A percentile compares a stretch with the other conserved stretches of the same genome.
Evolutionary conservation across 257 asterid species (phyloP).

Genomic region (Linderniella brevidens): DNA sequence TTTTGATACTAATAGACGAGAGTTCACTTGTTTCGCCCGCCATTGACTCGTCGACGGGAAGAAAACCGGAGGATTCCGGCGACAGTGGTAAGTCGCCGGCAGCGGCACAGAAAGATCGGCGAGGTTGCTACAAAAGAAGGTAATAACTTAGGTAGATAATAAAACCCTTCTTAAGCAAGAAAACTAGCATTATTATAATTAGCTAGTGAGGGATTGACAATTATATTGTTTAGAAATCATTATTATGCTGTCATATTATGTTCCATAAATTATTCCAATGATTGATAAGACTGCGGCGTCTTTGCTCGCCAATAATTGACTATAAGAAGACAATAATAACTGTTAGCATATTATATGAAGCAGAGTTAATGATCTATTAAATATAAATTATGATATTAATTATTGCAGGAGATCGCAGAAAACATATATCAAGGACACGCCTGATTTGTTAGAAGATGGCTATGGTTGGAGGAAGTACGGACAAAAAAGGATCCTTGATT

Average conservation of each 20-base stretch:
- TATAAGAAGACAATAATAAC: no score
- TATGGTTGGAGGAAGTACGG: conserved; percentile 83
- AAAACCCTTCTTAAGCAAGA: background rate
- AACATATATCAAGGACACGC: conserved; percentile 17
- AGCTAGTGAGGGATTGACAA: no score
- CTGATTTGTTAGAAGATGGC: conserved; percentile 29
- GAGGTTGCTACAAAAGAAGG: conserved; percentile 66
- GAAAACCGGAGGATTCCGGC: conserved; percentile 24
- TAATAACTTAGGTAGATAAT: background rate
- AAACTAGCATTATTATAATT: no score
- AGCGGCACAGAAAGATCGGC: conserved; percentile 26
- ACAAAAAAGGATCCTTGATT: conserved; percentile 36
- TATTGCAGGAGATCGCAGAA: conserved; percentile 33
- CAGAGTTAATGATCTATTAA: background rate
- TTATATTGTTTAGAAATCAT: background rate
- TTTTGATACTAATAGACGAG: conserved; percentile 16
- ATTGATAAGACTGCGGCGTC: background rate
- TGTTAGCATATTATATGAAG: no score
- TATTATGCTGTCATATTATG: background rate
- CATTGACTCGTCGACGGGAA: conserved; percentile 1
- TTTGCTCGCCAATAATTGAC: background rate
- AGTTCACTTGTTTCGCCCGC: conserved; percentile 17
- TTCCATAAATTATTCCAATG: background rate
- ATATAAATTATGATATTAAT: background rate
- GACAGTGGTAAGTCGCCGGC: conserved; percentile 27